Conservation (phyloP, 2,329 filamentous ascomycete species). For the Aspergillus floridensis region DNA sequence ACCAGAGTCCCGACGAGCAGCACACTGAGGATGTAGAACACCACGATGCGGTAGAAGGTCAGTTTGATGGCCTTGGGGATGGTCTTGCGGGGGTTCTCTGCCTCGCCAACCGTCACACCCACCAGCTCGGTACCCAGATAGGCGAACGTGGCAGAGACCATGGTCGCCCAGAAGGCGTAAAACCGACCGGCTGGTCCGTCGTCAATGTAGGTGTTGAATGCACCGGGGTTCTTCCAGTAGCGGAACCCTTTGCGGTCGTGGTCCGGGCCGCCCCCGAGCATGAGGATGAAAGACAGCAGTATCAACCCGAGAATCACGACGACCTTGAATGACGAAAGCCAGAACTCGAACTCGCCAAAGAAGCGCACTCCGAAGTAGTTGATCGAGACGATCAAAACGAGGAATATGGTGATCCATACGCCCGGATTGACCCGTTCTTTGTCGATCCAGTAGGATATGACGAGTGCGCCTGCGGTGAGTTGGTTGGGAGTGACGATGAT, state of each 20-base stretch:
- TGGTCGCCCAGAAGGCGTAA: conserved; percentile 65
- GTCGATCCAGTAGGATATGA: conserved; percentile 74
- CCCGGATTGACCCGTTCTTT: conserved; percentile 68
- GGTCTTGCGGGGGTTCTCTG: conserved; percentile 73
- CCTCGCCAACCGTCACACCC: conserved; percentile 75
- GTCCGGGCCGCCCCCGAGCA: conserved; percentile 64
- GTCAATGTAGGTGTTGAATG: conserved; percentile 52
- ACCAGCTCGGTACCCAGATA: conserved; percentile 75
- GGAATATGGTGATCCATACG: conserved; percentile 73
- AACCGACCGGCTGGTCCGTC: conserved; percentile 53
- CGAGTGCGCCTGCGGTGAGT: conserved; percentile 73
- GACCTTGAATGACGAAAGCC: conserved; percentile 64
- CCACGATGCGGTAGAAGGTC: conserved; percentile 76
- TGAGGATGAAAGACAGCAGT: conserved; percentile 62
- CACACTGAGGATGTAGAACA: conserved; percentile 75
- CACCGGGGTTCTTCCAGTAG: conserved; percentile 64
- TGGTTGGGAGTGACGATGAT: conserved; percentile 85
- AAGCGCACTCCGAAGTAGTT: conserved; percentile 70
- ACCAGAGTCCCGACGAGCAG: conserved; percentile 75
- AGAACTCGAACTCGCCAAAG: conserved; percentile 66
- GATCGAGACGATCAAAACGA: conserved; percentile 61
- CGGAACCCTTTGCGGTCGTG: conserved; percentile 62
- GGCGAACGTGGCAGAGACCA: conserved; percentile 75
- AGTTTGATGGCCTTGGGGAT: conserved; percentile 76
- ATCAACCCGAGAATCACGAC: conserved; percentile 65